Evolutionary conservation across 1,284 basidiomycete species (phyloP).

Genomic region (Ganoderma sinense): DNA sequence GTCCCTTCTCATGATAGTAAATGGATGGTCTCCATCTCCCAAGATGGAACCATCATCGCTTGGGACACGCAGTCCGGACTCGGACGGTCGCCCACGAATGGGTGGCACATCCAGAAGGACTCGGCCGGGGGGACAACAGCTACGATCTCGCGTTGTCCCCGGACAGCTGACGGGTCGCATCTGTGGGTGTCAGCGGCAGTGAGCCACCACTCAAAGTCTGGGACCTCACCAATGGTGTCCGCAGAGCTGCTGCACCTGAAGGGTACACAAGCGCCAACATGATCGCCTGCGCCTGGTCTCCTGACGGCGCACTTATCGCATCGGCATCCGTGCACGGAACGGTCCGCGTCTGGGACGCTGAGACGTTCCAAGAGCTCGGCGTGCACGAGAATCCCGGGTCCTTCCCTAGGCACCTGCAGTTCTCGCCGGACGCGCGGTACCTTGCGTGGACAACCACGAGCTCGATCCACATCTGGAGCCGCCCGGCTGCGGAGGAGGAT

Average conservation of each 20-base stretch:
- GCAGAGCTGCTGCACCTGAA: background rate
- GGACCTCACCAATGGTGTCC: background rate
- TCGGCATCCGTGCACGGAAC: background rate
- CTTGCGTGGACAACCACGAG: background rate
- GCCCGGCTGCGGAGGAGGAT: background rate
- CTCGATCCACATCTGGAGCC: no score
- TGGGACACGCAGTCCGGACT: background rate
- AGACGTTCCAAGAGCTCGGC: background rate
- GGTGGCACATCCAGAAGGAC: background rate
- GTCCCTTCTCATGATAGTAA: background rate
- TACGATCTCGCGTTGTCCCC: conserved; percentile 1
- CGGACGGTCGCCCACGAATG: background rate
- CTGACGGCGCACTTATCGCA: background rate
- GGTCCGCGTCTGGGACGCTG: background rate
- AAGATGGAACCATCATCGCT: background rate
- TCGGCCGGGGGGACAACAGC: background rate
- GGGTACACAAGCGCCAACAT: background rate
- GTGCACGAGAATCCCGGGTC: background rate
- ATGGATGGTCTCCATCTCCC: background rate
- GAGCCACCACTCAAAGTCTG: background rate
- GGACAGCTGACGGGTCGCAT: background rate
- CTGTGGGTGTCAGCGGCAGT: background rate
- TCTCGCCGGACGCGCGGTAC: background rate
- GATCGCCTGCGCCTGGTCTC: background rate
- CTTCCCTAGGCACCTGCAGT: background rate